Evolutionary conservation across 805 yeast species (phyloP).

Genomic region (Komagataella kurtzmanii): DNA sequence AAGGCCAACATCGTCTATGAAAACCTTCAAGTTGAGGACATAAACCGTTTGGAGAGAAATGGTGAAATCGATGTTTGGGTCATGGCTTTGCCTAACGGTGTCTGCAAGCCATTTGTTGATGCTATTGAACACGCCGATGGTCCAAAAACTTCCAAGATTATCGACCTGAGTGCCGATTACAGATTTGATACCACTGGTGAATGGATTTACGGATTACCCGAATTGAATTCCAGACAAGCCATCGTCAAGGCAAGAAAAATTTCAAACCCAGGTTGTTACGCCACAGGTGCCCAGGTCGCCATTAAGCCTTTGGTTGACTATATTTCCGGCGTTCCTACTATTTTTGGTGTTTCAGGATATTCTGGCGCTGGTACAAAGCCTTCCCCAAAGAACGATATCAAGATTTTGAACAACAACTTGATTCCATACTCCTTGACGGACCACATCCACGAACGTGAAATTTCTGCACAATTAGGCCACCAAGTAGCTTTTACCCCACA

Average conservation of each 20-base stretch:
- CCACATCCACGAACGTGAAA: constrained; percentile 93
- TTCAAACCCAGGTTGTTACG: constrained; percentile 97
- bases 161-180: constrained; percentile 92
- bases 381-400: constrained; percentile 83
- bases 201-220: constrained; percentile 96
- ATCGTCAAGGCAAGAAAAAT: constrained; percentile 69
- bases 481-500: constrained; percentile 90
- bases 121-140: constrained; percentile 53
- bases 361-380: constrained; percentile 99
- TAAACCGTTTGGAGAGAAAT: constrained; percentile 59
- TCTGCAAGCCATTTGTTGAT: constrained; percentile 77
- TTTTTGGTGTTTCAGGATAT: constrained; percentile 95
- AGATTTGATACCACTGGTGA: constrained; percentile 80
- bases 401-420: constrained; percentile 63
- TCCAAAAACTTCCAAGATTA: constrained; percentile 50
- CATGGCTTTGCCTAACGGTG: constrained; percentile 98
- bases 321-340: constrained; percentile 60
- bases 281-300: constrained; percentile 95
- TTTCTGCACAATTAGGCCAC: constrained; percentile 64
- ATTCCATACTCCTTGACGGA: constrained; percentile 94
- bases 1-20: constrained; percentile 71
- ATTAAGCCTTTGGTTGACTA: constrained; percentile 74
- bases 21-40: constrained; percentile 80
- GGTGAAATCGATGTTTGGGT: constrained; percentile 92
- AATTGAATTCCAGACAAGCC: constrained; percentile 53